Evolutionary conservation across 805 yeast species (phyloP).

Genomic region (Saturnispora serradocipensis): DNA sequence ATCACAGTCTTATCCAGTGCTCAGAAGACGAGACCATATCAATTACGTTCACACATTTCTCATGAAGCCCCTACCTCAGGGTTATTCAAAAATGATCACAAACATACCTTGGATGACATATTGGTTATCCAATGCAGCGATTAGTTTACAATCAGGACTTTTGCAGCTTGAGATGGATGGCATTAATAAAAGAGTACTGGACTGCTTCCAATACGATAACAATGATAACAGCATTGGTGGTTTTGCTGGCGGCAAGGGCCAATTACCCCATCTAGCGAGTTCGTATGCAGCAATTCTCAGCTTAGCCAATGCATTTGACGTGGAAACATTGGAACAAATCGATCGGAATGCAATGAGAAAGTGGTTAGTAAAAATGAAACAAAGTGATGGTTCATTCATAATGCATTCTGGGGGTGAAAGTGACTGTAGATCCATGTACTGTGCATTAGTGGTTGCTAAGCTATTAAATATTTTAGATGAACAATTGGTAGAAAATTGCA

Average conservation of each 20-base stretch:
- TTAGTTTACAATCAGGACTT: conserved; percentile 25
- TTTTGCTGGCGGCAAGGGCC: conserved; percentile 80
- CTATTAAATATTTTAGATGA: conserved; percentile 54
- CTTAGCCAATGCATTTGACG: conserved; percentile 41
- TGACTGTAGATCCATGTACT: conserved; percentile 80
- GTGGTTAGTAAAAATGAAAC: conserved; percentile 64
- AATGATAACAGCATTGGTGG: conserved; percentile 23
- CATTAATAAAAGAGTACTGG: conserved; percentile 8
- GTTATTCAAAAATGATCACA: conserved; percentile 60
- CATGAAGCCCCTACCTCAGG: conserved; percentile 37
- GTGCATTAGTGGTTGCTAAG: conserved; percentile 69
- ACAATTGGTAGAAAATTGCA: conserved; percentile 44
- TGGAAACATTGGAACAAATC: conserved; percentile 33
- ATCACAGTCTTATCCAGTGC: conserved; percentile 22
- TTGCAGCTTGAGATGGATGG: conserved; percentile 12
- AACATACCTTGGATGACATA: conserved; percentile 88
- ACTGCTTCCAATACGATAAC: not conserved
- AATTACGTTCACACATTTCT: conserved; percentile 35
- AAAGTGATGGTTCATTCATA: conserved; percentile 62
- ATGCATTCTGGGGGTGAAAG: conserved; percentile 75
- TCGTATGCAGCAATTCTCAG: conserved; percentile 70
- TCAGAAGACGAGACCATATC: conserved; percentile 31
- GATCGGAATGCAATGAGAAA: conserved; percentile 39
- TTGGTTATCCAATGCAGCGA: conserved; percentile 62
- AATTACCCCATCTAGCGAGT: conserved; percentile 76